Percentiles rank a stretch among this genome's conserved stretches.
Evolutionary conservation across 495 filamentous ascomycete genomes (phyloP).

Genomic region (Podospora comata): DNA sequence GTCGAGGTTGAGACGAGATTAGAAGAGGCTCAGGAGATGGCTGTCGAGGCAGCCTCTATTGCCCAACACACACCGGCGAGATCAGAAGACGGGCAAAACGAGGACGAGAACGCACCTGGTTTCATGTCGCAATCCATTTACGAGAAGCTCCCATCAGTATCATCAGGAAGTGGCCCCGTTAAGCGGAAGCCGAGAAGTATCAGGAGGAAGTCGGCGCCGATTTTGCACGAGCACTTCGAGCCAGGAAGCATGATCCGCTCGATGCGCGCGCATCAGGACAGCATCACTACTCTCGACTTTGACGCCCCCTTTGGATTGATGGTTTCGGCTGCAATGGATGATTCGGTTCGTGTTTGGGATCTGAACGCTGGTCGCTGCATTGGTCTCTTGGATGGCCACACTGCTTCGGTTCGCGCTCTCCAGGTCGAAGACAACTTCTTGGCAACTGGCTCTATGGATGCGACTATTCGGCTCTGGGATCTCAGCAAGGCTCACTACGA

Average conservation of each 20-base stretch:
- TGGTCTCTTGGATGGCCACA: constrained; percentile 86
- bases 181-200: constrained; percentile 62
- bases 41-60: constrained; percentile 64
- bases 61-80: constrained; percentile 51
- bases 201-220: constrained; percentile 79
- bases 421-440: constrained; percentile 96
- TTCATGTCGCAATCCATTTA: constrained; percentile 99
- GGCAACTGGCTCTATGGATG: constrained; percentile 93
- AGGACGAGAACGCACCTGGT: constrained; percentile 53
- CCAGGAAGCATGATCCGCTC: constrained; percentile 86
- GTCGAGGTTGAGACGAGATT: constrained; percentile 79
- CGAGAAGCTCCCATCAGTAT: constrained; percentile 67
- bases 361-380: constrained; percentile 88
- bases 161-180: constrained; percentile 51
- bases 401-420: constrained; percentile 86
- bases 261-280: constrained; percentile 82
- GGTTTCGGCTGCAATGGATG: constrained; percentile 92
- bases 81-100: constrained; percentile 50
- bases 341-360: constrained; percentile 97
- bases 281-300: constrained; percentile 88
- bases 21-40: constrained; percentile 76
- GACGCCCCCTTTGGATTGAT: constrained; percentile 94
- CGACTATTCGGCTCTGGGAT: constrained; percentile 94
- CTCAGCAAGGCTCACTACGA: constrained; percentile 60
- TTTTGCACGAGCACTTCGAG: constrained; percentile 92